phyloP scores from a whole-genome alignment of 2,329 filamentous ascomycete genomes.

The Paracorniculantispora psalliotae region DNA sequence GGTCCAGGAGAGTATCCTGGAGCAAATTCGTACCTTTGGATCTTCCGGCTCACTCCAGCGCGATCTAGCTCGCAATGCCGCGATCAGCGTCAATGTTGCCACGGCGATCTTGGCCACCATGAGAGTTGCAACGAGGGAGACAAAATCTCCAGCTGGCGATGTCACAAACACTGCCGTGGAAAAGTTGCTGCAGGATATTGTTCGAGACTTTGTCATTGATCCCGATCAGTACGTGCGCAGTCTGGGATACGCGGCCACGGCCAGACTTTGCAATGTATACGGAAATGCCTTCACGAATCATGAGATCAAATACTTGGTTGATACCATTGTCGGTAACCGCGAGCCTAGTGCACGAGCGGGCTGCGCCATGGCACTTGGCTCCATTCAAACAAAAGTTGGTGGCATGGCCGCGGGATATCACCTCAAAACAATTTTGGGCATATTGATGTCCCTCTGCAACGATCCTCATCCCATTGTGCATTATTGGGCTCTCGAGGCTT shows the following conservation, averaged over 20 bases:
- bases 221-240: slow-evolving; percentile 81
- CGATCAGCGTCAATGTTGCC: slow-evolving; percentile 86
- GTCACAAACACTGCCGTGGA: slow-evolving; percentile 72
- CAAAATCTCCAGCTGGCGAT: slow-evolving; percentile 65
- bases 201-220: slow-evolving; percentile 69
- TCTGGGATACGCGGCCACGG: slow-evolving; percentile 79
- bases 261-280: slow-evolving; percentile 75
- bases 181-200: slow-evolving; percentile 74
- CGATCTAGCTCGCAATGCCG: slow-evolving; percentile 82
- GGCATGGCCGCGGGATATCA: slow-evolving; percentile 97
- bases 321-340: slow-evolving; percentile 89
- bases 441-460: slow-evolving; percentile 95
- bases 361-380: slow-evolving; percentile 87
- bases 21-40: slow-evolving; percentile 88
- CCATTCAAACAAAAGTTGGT: slow-evolving; percentile 90
- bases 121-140: slow-evolving; percentile 80
- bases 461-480: slow-evolving; percentile 94
- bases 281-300: slow-evolving; percentile 85
- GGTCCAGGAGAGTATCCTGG: slow-evolving; percentile 91
- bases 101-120: slow-evolving; percentile 74
- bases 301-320: slow-evolving; percentile 86
- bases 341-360: slow-evolving; percentile 91
- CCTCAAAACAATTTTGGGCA: slow-evolving; percentile 93
- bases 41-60: slow-evolving; percentile 73
- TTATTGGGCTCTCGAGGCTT: slow-evolving; percentile 89